A percentile compares a stretch with the other conserved stretches of the same genome.
These are phyloP conservation scores for Lactarius sanguifluus DNA, from an alignment of 768 basidiomycete genomes.

Conservation along the genomic window DNA sequence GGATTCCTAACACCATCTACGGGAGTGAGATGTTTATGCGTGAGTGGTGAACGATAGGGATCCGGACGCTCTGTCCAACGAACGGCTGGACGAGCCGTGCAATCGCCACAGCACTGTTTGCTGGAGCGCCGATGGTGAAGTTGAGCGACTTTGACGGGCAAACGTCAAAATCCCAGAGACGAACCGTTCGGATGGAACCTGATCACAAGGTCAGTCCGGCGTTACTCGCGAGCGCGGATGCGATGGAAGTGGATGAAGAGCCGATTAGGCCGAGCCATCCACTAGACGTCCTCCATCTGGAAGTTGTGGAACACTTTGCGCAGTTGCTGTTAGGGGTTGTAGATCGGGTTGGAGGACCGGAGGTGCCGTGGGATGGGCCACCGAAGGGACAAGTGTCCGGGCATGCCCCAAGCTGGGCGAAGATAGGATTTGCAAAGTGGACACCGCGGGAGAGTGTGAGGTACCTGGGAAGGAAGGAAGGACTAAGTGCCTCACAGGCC, in stretches of 20 bases:
- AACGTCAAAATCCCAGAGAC: slow-evolving; percentile 27
- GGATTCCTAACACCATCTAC: slow-evolving; percentile 1
- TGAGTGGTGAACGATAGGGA: slow-evolving; percentile 10
- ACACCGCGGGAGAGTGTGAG: slow-evolving; percentile 53
- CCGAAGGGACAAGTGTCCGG: slow-evolving; percentile 45
- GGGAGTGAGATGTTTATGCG: neutral
- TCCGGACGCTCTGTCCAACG: slow-evolving; percentile 25
- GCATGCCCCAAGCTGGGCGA: slow-evolving; percentile 55
- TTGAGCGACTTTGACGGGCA: slow-evolving; percentile 41
- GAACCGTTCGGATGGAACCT: slow-evolving; percentile 28
- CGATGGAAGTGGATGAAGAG: slow-evolving; percentile 63
- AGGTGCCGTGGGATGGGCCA: slow-evolving; percentile 37
- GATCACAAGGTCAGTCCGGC: slow-evolving; percentile 28
- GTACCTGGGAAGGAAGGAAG: slow-evolving; percentile 49
- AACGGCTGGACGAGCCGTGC: slow-evolving; percentile 46
- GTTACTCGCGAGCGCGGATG: slow-evolving; percentile 32
- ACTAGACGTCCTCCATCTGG: slow-evolving; percentile 63
- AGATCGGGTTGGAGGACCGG: slow-evolving; percentile 50
- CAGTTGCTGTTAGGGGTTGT: slow-evolving; percentile 59
- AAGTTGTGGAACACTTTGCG: slow-evolving; percentile 68
- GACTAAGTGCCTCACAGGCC: slow-evolving; percentile 19
- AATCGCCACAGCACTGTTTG: slow-evolving; percentile 50
- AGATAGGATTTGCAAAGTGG: slow-evolving; percentile 51
- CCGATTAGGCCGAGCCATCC: slow-evolving; percentile 50
- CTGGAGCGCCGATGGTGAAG: slow-evolving; percentile 35